A percentile compares a stretch with the other conserved stretches of the same genome.
Conservation (phyloP, 768 basidiomycete genomes). For the Mycena indigotica region DNA sequence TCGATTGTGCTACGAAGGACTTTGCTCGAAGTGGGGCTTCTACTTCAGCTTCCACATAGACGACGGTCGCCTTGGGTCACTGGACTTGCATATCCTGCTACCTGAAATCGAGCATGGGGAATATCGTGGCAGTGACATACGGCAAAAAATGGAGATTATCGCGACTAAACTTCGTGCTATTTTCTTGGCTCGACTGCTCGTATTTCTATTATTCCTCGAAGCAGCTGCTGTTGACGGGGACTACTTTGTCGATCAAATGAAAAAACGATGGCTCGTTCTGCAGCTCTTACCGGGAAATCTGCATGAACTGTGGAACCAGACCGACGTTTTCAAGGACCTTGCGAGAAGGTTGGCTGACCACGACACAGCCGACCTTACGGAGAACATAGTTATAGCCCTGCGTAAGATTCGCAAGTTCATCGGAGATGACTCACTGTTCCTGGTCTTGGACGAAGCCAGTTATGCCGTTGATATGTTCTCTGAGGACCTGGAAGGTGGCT, state of each 20-base stretch:
- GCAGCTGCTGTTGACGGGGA: neutral
- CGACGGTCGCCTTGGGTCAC: neutral
- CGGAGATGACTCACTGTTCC: neutral
- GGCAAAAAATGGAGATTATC: neutral
- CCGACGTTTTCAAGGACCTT: neutral
- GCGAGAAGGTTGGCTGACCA: neutral
- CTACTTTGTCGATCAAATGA: neutral
- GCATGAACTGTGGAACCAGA: neutral
- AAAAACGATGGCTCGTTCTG: neutral
- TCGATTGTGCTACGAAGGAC: constrained; percentile 4
- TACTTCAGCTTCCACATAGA: constrained; percentile 10
- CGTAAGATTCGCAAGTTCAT: neutral
- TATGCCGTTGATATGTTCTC: neutral
- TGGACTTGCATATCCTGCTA: neutral
- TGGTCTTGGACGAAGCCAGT: neutral
- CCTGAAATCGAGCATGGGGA: neutral
- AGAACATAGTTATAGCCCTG: neutral
- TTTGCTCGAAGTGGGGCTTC: constrained; percentile 6
- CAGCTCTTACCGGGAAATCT: neutral
- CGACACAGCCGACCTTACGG: neutral
- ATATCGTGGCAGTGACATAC: neutral
- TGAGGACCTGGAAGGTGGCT: neutral
- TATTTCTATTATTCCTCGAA: neutral
- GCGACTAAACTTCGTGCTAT: neutral
- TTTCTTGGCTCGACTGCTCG: neutral